These are phyloP conservation scores for Coniochaeta prunicola DNA, from an alignment of 2,329 filamentous ascomycete species.

Conservation along the genomic window DNA sequence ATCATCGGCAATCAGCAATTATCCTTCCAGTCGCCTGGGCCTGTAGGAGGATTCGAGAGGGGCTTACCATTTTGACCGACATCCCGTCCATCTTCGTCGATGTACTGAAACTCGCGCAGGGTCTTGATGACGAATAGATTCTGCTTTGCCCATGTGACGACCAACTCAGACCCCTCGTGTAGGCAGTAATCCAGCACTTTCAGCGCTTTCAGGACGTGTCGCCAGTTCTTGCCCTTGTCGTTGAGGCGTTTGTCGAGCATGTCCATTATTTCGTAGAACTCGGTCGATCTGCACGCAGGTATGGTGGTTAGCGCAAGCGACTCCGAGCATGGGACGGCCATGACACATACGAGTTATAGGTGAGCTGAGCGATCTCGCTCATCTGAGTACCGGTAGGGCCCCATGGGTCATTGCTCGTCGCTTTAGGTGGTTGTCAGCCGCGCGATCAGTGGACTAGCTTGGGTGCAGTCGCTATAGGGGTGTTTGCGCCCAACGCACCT, in stretches of 20 bases:
- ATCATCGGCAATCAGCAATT: constrained; percentile 17
- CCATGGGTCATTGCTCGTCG: constrained; percentile 98
- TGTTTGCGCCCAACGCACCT: constrained; percentile 52
- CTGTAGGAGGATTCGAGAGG: neutral
- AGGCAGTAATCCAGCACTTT: constrained; percentile 98
- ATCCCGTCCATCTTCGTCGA: constrained; percentile 91
- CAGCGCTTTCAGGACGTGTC: constrained; percentile 92
- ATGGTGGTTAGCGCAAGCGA: constrained; percentile 2
- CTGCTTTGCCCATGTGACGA: constrained; percentile 96
- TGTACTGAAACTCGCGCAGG: constrained; percentile 90
- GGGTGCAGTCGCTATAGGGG: constrained; percentile 18
- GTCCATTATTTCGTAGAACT: constrained; percentile 99
- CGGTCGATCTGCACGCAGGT: constrained; percentile 62
- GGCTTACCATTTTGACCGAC: constrained; percentile 88
- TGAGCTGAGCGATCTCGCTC: constrained; percentile 97
- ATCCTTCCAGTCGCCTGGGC: constrained; percentile 7
- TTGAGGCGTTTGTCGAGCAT: constrained; percentile 99
- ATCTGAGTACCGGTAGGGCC: constrained; percentile 96
- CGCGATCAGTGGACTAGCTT: constrained; percentile 29
- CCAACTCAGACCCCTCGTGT: constrained; percentile 91
- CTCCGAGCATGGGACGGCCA: neutral
- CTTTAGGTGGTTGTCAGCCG: constrained; percentile 23
- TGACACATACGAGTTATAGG: constrained; percentile 80
- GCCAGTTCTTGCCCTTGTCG: constrained; percentile 99
- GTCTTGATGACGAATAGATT: constrained; percentile 99